phyloP scores from a whole-genome alignment of 441 rosid species.

The Caryocar brasiliense region DNA sequence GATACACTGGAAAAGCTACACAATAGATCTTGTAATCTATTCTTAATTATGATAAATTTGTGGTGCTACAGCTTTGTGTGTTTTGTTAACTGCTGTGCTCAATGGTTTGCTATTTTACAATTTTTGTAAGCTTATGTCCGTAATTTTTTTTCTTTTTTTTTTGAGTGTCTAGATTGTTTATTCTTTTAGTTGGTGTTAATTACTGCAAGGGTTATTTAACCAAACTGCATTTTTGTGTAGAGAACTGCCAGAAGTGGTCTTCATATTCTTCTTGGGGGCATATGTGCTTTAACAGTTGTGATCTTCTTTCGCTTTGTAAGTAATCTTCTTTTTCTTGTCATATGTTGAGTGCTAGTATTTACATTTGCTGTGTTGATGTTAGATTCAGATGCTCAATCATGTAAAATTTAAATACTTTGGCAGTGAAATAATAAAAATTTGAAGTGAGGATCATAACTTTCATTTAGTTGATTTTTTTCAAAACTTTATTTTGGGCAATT shows the following conservation, averaged over 20 bases:
- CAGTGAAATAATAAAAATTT: background rate
- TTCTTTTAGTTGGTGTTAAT: background rate
- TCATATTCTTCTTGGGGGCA: slow-evolving; percentile 81
- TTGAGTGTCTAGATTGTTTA: background rate
- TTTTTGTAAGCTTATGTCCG: too few relatives aligned
- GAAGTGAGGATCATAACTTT: too few relatives aligned
- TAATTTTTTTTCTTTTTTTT: background rate
- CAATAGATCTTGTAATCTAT: too few relatives aligned
- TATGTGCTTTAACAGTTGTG: slow-evolving; percentile 84
- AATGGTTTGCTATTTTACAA: too few relatives aligned
- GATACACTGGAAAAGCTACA: too few relatives aligned
- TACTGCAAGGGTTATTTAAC: background rate
- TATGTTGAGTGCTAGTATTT: background rate
- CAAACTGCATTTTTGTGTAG: slow-evolving; percentile 26
- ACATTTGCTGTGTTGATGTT: slow-evolving; percentile 4
- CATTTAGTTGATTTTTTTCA: too few relatives aligned
- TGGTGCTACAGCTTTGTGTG: too few relatives aligned
- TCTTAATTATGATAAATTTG: too few relatives aligned
- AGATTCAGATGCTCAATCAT: background rate
- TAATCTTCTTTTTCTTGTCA: slow-evolving; percentile 5
- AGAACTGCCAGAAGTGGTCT: slow-evolving; percentile 89
- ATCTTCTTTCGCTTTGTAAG: slow-evolving; percentile 94
- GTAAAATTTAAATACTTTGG: background rate
- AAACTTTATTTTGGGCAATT: too few relatives aligned
- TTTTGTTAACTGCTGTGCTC: too few relatives aligned